Base-by-base conservation (phyloP, 441 rosid genomes). In the Pelargonium fulgidum region DNA sequence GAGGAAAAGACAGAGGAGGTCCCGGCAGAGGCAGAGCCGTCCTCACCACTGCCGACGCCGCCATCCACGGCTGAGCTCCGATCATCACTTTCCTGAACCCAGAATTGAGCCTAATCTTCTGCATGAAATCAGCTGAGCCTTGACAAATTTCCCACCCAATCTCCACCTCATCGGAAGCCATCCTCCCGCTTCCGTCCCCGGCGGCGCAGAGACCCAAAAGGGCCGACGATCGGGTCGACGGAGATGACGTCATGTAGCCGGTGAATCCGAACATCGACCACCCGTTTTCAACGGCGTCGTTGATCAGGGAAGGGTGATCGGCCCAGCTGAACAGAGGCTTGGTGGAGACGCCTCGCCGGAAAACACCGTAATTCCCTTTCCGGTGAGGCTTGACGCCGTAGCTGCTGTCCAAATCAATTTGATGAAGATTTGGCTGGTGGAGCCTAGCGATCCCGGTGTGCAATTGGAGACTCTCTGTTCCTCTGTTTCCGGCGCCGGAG, bases 261-360 rank as follows among this genome's bases (percentile, higher is more conserved):
- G 81, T 20, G 69, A 93, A 93, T 11, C 91, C 97, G 54, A 93
- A 93, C 73, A 94, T 78, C 0, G 91, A 84, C 98, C 98, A 93
- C 3, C 98, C 97, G 68, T 86, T 87, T 66, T 93, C 94, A 4
- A 85, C 89, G 0, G 96, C 96, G 69, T 91, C 96, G 0, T 87
- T 81, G 10, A 93, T 74, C 16, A 89, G 84, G 8, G 84, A 77
- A 1, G 94, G 97, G 72, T 93, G 87, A 68, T 91, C 97, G 48
- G 83, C 71, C 98, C 98, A 92, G 68, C 19, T 78, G 79, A 93
- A 93, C 63, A 91, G 65, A 71, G 84, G 79, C 47, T 72, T 81
- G 41, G 80, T 41, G 0, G 87, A 73, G 17, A 39, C 78, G 29
- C 76, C 86, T 0, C 81, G 81, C 24, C 87, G 83, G 52, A 86